phyloP scores from a whole-genome alignment of 495 filamentous ascomycete species.

The Lepraria neglecta region DNA sequence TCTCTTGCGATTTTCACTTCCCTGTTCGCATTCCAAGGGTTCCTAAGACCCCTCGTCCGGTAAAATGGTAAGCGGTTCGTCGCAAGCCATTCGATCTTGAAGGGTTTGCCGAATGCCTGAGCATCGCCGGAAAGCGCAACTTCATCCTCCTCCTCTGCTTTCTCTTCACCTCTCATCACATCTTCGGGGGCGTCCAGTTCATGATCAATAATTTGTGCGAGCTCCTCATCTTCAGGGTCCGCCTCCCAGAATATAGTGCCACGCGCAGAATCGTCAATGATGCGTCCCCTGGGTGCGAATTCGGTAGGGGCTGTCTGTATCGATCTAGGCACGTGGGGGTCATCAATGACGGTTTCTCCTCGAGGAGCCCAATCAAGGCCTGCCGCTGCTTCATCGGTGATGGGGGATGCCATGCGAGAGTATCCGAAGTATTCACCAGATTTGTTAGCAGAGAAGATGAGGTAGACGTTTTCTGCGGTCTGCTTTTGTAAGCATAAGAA shows the following conservation, averaged over 20 bases:
- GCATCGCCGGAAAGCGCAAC: conserved; percentile 35
- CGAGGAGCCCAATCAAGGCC: conserved; percentile 58
- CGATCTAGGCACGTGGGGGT: conserved; percentile 60
- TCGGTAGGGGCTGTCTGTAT: conserved; percentile 76
- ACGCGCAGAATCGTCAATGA: conserved; percentile 87
- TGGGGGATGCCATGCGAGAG: conserved; percentile 82
- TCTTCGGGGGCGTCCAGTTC: conserved; percentile 39
- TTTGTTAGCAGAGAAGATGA: conserved; percentile 97
- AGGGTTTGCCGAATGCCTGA: conserved; percentile 84
- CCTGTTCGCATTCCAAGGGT: conserved; percentile 91
- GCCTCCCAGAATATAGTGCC: conserved; percentile 98
- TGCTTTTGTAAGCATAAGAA: conserved; percentile 33
- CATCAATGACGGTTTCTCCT: conserved; percentile 48
- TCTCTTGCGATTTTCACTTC: conserved; percentile 97
- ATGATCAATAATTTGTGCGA: conserved; percentile 33
- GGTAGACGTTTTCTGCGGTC: conserved; percentile 81
- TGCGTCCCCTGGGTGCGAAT: conserved; percentile 73
- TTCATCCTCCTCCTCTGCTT: conserved; percentile 37
- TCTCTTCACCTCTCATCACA: conserved; percentile 28
- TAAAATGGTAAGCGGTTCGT: conserved; percentile 85
- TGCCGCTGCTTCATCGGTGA: conserved; percentile 65
- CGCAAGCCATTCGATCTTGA: conserved; percentile 87
- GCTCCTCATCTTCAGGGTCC: conserved; percentile 51
- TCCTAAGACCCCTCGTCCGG: conserved; percentile 81
- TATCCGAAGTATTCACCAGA: conserved; percentile 98